A percentile compares a stretch with the other conserved stretches of the same genome.
Evolutionary conservation across 108 stramenopile genomes (phyloP).

Genomic region (Schizochytrium sp.): DNA sequence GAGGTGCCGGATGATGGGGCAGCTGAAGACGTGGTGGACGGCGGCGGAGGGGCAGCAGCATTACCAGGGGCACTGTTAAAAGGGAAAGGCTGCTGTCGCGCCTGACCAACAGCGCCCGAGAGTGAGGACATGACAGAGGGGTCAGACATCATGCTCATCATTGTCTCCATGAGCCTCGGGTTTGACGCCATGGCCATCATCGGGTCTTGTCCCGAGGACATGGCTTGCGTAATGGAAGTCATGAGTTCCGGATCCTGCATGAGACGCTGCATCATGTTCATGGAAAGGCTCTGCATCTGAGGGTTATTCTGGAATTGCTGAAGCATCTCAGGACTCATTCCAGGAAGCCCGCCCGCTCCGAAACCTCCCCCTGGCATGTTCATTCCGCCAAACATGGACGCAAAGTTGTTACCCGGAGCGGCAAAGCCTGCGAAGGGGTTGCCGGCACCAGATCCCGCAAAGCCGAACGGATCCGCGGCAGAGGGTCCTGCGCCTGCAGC

Average conservation of each 20-base stretch:
- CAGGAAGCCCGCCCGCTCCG: background rate
- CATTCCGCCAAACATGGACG: background rate
- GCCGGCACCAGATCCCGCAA: background rate
- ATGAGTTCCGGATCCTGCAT: background rate
- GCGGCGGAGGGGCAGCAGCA: background rate
- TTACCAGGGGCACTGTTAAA: background rate
- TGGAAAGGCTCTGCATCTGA: background rate
- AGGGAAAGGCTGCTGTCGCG: background rate
- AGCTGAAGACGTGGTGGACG: background rate
- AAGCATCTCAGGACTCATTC: background rate
- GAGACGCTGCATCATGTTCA: background rate
- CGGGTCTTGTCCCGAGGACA: conserved; percentile 9
- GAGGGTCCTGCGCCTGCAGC: background rate
- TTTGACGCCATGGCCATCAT: background rate
- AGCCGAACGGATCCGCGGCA: no score
- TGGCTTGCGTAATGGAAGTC: background rate
- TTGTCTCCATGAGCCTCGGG: background rate
- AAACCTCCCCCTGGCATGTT: background rate
- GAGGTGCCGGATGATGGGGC: background rate
- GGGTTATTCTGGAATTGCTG: background rate
- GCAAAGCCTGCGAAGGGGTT: background rate
- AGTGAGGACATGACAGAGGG: background rate
- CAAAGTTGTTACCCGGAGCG: background rate
- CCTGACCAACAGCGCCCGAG: background rate
- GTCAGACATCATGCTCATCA: background rate